Percentiles rank a stretch among this genome's conserved stretches.
Conservation (phyloP, 495 filamentous ascomycete species). For the Sphaerosporella brunnea region DNA sequence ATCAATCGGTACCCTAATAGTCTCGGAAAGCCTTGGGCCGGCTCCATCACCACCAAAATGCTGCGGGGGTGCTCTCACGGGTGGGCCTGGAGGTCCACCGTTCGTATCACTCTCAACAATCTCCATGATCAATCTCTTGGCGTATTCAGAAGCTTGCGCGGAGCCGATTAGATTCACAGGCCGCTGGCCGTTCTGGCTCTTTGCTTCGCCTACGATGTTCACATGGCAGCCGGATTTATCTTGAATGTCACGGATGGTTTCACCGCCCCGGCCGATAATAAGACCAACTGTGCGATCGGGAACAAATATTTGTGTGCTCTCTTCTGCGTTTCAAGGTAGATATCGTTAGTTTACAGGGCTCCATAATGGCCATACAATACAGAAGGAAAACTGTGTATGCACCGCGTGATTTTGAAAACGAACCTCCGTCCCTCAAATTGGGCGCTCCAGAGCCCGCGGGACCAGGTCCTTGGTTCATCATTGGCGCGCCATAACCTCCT, state of each 20-base stretch:
- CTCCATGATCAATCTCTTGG: constrained; percentile 66
- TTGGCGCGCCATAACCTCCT: not conserved
- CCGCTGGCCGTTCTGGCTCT: constrained; percentile 64
- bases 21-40: constrained; percentile 53
- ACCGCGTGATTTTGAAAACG: constrained; percentile 18
- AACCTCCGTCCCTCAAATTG: constrained; percentile 27
- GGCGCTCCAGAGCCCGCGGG: constrained; percentile 15
- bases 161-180: constrained; percentile 72
- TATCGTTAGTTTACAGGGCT: constrained; percentile 6
- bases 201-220: constrained; percentile 72
- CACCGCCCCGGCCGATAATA: constrained; percentile 68
- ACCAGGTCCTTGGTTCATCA: constrained; percentile 2
- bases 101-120: constrained; percentile 74
- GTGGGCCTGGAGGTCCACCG: constrained; percentile 29
- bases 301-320: constrained; percentile 67
- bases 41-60: constrained; percentile 28
- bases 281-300: constrained; percentile 74
- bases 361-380: constrained; percentile 5
- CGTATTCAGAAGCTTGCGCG: constrained; percentile 43
- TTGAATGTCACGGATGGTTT: constrained; percentile 78
- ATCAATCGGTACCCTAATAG: constrained; percentile 63
- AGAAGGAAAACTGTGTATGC: constrained; percentile 9
- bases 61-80: constrained; percentile 10
- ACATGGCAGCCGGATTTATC: constrained; percentile 72
- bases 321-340: constrained; percentile 39